Evolutionary conservation across 192 early-diverging fungal species (phyloP).

Genomic region (Backusella tuberculispora): DNA sequence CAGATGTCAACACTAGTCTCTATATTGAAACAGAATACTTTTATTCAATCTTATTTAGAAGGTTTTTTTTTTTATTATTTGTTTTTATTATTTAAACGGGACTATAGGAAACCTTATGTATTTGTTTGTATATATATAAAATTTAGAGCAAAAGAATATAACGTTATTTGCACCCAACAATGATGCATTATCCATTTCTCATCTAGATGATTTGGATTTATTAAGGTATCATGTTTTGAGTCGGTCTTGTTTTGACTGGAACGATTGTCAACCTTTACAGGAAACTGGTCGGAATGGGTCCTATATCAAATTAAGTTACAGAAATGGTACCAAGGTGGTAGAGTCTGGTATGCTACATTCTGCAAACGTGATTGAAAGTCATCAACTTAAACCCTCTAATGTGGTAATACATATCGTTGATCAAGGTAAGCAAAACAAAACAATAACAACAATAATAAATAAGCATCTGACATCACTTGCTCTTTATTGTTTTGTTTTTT

Average conservation of each 20-base stretch:
- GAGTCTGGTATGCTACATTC: not conserved
- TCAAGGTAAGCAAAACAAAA: not conserved
- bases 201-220: not conserved
- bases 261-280: not conserved
- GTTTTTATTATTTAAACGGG: not conserved
- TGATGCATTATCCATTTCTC: conserved; percentile 6
- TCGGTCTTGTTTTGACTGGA: conserved; percentile 4
- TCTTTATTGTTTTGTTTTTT: not conserved
- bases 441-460: not conserved
- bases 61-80: conserved; percentile 5
- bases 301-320: not conserved
- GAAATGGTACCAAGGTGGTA: not conserved
- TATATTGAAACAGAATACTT: not conserved
- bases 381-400: not conserved
- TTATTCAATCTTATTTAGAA: not conserved
- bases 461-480: conserved; percentile 3
- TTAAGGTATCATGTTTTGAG: not conserved
- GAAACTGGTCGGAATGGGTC: not conserved
- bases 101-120: not conserved
- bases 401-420: not conserved
- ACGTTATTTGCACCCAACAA: conserved; percentile 6
- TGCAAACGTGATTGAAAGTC: conserved; percentile 8
- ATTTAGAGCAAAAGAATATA: not conserved
- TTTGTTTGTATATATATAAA: conserved; percentile 10
- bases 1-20: conserved; percentile 1